Base-by-base conservation (phyloP, 2,329 filamentous ascomycete species). In the Phaeosphaeria sp. region DNA sequence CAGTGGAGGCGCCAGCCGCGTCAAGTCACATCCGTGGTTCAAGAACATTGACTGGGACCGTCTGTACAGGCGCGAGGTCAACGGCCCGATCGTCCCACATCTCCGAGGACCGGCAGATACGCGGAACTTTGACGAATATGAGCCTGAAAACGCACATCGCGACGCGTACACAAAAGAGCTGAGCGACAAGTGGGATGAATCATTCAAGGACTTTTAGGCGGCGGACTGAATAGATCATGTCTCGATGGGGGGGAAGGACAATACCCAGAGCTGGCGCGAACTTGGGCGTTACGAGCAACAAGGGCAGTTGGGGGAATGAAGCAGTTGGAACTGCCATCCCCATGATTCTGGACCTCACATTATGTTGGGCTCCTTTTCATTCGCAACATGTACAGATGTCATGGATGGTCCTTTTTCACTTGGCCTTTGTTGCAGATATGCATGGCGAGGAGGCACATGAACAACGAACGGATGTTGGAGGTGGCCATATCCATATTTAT, bases 71-170 rank as follows among this genome's bases (percentile, higher is more conserved):
- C 86, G 89, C 52, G 85, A 86, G 61, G 80, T 86, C 50, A 81
- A 84, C 49, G 91, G 90, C 0, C 91, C 91, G 4, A 93, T 93
- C 64, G 83, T 91, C 51, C 91, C 91, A n/a, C 88, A 90, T 53
- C 80, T 94, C 27, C 82, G 88, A 22, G 90, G 87, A 49, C 84
- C 88, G 0, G 90, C 90, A 30, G 91, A 94, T 71, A 89, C 91
- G 18, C 85, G 91, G 71, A 94, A 92, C 74, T 95, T 94, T 70
- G 91, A 94, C 69, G 83, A 89, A 43, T 95, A 94, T 68, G 89
- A 91, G n/a, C 89, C 92, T 58, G 89, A 93, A 71, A 87, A 89
- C 57, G 86, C 82, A 53, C 83, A 83, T 48, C 81, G 85, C 55
- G 88, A 90, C 40, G 79, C 81, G 55, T 93, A 93, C 69, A 90